These are phyloP conservation scores for Zarea fungicola DNA, from an alignment of 2,329 filamentous ascomycete genomes.

Conservation along the genomic window DNA sequence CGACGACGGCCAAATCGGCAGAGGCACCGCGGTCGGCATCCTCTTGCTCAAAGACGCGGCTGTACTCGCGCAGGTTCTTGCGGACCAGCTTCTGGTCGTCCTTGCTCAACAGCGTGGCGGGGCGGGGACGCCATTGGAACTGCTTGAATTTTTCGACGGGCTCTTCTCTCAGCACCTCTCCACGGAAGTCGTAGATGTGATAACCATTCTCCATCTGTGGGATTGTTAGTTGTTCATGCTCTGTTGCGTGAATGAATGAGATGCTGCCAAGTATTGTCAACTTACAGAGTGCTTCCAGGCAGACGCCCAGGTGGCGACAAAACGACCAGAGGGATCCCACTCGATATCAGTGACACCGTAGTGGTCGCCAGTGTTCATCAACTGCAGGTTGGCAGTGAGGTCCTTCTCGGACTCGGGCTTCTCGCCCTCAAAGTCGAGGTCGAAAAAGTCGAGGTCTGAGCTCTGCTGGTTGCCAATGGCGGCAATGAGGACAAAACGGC, in stretches of 20 bases:
- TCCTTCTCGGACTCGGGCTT: conserved; percentile 92
- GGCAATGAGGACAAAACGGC: conserved; percentile 89
- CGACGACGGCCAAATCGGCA: conserved; percentile 89
- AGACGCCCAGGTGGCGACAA: conserved; percentile 87
- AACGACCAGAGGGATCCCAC: conserved; percentile 95
- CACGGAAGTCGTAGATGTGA: conserved; percentile 96
- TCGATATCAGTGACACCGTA: conserved; percentile 97
- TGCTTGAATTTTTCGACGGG: conserved; percentile 97
- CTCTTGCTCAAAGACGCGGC: conserved; percentile 88
- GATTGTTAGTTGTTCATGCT: conserved; percentile 15
- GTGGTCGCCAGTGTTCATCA: conserved; percentile 91
- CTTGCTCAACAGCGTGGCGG: conserved; percentile 84
- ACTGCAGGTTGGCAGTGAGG: conserved; percentile 85
- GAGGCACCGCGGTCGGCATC: conserved; percentile 90
- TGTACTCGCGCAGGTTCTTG: conserved; percentile 98
- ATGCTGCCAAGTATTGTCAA: conserved; percentile 20
- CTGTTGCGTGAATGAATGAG: too few relatives aligned
- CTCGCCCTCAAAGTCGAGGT: conserved; percentile 96
- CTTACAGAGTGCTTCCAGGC: conserved; percentile 94
- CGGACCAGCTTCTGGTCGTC: conserved; percentile 97
- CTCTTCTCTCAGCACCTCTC: conserved; percentile 83
- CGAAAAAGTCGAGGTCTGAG: conserved; percentile 95
- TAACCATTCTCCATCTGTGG: conserved; percentile 98
- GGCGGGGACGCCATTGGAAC: conserved; percentile 88
- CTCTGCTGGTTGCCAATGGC: conserved; percentile 89